Base-by-base conservation (phyloP, 306 rosid species). In the Malus fusca region DNA sequence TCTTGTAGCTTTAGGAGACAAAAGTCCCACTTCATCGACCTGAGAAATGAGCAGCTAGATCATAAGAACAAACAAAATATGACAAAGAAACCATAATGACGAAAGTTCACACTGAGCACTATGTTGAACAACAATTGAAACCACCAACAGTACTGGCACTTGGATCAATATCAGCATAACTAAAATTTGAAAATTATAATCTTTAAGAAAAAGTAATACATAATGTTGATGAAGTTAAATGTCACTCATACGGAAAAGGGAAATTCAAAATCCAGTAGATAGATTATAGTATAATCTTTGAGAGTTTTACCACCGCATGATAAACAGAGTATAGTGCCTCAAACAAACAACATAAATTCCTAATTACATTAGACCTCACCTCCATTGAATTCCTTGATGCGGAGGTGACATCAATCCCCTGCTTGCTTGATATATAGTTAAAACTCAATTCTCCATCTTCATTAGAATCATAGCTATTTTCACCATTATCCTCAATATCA, bases 361-460 rank as follows among this genome's bases (percentile, higher is more conserved):
- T 43, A 18, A 61, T 7, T 18, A 42, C 30, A 2, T 25, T 17
- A 12, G 60, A 61, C 44, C 68, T 82, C 80, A 93, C 98, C 94
- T 93, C 98, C 79, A 83, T 70, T 28, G 96, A 82, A 83, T 86
- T 86, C 84, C 80, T 81, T 56, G 96, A 87, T 59, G 86, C 68
- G 69, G 89, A 79, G 72, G 62, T 75, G 84, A 66, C 79, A 82
- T 87, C 92, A 26, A 76, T 68, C 66, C 85, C 90, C 61, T 81
- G 90, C 80, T 74, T 82, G 82, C 82, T 87, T 82, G 88, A 62
- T 62, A 87, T 80, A 79, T 80, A 83, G 78, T 88, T 88, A 87
- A 92, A 92, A 87, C 96, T 92, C 84, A 90, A 82, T 77, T 93
- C 98, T 66, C 89, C 80, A 21, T 64, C 68, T 62, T 84, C 96